Evolutionary conservation across 1,284 basidiomycete species (phyloP), one percentile per base, ranked within the genome.

Genomic region (Marasmius oreades): DNA sequence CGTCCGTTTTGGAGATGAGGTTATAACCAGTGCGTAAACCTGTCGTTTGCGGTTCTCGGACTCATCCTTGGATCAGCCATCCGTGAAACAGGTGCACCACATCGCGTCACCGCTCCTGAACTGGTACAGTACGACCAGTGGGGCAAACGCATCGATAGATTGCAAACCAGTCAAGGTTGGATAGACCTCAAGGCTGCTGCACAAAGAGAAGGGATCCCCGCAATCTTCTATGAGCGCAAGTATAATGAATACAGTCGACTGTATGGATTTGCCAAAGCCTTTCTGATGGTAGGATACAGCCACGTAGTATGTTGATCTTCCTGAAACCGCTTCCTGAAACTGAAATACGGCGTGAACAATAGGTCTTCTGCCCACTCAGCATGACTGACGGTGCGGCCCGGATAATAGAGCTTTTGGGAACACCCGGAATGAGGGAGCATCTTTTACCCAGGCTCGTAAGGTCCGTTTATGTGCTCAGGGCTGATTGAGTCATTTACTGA

Each of bases 381-480:
- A 92, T 92, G 90, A 88, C 88, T 0, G 90, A 92, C 64, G 90
- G 89, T 0, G 78, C 78, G 34, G 86, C 89, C 4, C 73, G 88
- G 74, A 86, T 88, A 0, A 73, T 92, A 20, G 88, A 91, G 63
- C 70, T 90, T 12, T 62, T 78, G 22, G 89, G 88, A 0, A 84
- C 84, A 0, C 67, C 73, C 0, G 74, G 75, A 37, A 81, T 88
- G 78, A 87, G 84, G 68, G 66, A 72, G 20, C 73, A 81, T 18
- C 63, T 88, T 8, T 67, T 85, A 4, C 77, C 86, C 20, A 76
- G 81, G 28, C 74, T 90, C 12, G 78, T 76, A 46, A 88, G 85
- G 86, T 85, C 59, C 18, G 63, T 59, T n/a, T n/a, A 6, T 60
- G 16, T 6, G 20, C 46, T n/a, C 5, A 5, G 18, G 24, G 14